phyloP scores from a whole-genome alignment of 2,329 filamentous ascomycete genomes.

The Botrytis hyacinthi region DNA sequence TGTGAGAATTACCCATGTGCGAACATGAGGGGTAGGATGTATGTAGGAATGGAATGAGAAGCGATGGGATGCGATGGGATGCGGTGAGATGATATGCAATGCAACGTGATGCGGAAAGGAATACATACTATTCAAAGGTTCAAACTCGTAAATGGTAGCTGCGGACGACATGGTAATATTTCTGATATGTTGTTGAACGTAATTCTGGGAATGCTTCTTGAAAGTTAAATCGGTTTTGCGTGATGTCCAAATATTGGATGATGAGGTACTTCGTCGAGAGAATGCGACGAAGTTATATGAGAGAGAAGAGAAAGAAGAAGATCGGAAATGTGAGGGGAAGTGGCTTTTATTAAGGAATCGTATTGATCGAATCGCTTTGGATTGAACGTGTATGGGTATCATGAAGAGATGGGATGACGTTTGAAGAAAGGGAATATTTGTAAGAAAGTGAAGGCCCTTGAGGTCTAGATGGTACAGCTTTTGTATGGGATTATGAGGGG shows the following conservation, averaged over 20 bases:
- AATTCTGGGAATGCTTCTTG: background rate
- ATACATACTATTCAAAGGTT: slow-evolving; percentile 72
- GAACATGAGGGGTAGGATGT: background rate
- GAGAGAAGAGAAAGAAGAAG: background rate
- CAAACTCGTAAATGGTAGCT: slow-evolving; percentile 79
- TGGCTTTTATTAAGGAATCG: background rate
- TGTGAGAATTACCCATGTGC: background rate
- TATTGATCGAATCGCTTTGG: background rate
- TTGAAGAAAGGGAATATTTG: slow-evolving; percentile 11
- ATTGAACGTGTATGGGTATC: background rate
- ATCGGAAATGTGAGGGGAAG: background rate
- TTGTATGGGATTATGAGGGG: background rate
- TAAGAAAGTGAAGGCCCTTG: background rate
- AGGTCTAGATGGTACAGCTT: slow-evolving; percentile 3
- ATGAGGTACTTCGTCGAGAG: background rate
- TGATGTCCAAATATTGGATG: slow-evolving; percentile 12
- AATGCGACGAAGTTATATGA: background rate
- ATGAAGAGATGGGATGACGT: background rate
- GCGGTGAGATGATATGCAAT: background rate
- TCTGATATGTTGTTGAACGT: slow-evolving; percentile 15
- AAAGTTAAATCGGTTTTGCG: slow-evolving; percentile 2
- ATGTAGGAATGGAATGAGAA: background rate
- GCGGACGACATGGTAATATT: slow-evolving; percentile 59
- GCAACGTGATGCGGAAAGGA: background rate
- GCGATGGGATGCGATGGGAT: background rate